Evolutionary conservation across 495 filamentous ascomycete genomes (phyloP).

Genomic region (Lepraria neglecta): DNA sequence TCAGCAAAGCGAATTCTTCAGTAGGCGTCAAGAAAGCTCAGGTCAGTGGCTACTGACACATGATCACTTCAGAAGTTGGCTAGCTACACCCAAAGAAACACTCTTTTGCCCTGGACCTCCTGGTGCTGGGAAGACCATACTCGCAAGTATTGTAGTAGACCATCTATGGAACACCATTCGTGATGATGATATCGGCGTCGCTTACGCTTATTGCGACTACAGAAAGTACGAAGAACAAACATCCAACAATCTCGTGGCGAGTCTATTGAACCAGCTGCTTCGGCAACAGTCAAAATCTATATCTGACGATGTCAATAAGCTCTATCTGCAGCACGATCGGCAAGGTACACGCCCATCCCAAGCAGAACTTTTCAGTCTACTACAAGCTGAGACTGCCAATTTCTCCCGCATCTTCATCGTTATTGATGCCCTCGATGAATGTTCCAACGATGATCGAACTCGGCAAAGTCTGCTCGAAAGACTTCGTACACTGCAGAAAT

Average conservation of each 20-base stretch:
- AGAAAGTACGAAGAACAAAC: constrained; percentile 4
- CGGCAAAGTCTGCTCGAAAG: background rate
- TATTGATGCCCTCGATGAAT: constrained; percentile 46
- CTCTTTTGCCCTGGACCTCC: constrained; percentile 40
- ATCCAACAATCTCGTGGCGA: background rate
- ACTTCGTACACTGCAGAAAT: background rate
- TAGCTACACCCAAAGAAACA: constrained; percentile 26
- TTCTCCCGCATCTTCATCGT: constrained; percentile 24
- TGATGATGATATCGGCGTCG: constrained; percentile 30
- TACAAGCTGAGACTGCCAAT: background rate
- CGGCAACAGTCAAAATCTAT: background rate
- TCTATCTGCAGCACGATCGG: background rate
- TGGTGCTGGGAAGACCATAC: constrained; percentile 41
- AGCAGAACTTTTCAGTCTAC: constrained; percentile 10
- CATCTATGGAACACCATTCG: constrained; percentile 25
- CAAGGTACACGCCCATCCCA: background rate
- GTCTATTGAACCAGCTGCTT: constrained; percentile 8
- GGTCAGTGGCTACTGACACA: constrained; percentile 41
- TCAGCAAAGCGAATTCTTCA: constrained; percentile 26
- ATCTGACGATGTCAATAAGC: background rate
- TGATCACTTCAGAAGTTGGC: constrained; percentile 33
- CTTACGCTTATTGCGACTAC: constrained; percentile 42
- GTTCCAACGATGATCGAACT: constrained; percentile 8
- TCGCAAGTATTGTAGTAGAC: constrained; percentile 32
- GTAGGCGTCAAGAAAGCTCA: constrained; percentile 34